phyloP scores from a whole-genome alignment of 495 filamentous ascomycete genomes.

The Lepidopterella palustris region DNA sequence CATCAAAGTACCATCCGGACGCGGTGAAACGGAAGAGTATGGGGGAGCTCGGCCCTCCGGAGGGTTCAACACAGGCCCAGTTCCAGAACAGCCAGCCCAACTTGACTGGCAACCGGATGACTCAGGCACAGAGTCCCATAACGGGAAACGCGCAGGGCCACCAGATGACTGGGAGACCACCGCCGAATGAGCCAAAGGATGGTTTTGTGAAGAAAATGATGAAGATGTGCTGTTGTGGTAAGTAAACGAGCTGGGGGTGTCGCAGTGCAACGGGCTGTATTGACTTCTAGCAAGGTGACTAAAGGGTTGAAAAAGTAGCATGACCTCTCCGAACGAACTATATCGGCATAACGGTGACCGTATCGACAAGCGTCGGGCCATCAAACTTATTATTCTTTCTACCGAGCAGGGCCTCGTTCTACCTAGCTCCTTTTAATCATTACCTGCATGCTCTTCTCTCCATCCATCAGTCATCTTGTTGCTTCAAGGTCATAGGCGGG shows the following conservation, averaged over 20 bases:
- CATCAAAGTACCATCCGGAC: constrained; percentile 20
- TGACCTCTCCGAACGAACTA: neutral
- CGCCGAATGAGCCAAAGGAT: constrained; percentile 17
- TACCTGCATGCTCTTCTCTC: neutral
- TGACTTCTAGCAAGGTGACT: neutral
- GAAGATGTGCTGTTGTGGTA: constrained; percentile 26
- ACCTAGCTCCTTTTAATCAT: constrained; percentile 1
- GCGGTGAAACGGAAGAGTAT: constrained; percentile 27
- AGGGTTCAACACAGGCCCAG: constrained; percentile 27
- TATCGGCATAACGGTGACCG: neutral
- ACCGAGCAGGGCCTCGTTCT: constrained; percentile 3
- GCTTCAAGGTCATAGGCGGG: neutral
- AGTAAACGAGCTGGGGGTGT: neutral
- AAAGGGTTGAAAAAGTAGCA: neutral
- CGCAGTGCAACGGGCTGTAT: neutral
- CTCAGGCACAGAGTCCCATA: constrained; percentile 5
- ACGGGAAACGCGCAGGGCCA: neutral
- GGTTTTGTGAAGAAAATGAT: constrained; percentile 25
- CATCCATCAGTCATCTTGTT: neutral
- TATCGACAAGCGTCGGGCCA: neutral
- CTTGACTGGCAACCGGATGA: constrained; percentile 16
- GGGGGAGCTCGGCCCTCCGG: constrained; percentile 27
- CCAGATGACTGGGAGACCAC: neutral
- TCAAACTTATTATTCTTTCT: neutral
- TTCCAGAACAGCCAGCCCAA: constrained; percentile 29